These are phyloP conservation scores for Lithocarpus polystachyus DNA, from an alignment of 306 rosid species.

Conservation along the genomic window DNA sequence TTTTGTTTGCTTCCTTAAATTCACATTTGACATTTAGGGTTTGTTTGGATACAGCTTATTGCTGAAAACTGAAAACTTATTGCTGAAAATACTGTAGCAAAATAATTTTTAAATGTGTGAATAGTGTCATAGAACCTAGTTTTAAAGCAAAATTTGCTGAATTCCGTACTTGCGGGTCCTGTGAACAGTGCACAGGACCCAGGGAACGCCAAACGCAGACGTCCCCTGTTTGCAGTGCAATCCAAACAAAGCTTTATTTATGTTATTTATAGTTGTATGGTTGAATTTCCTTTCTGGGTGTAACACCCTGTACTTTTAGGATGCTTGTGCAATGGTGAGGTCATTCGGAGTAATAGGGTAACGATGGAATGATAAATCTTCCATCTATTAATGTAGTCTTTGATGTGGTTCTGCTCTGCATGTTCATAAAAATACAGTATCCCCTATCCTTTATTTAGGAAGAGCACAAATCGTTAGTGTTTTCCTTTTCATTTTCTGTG, in stretches of 20 bases:
- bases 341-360: slow-evolving; percentile 2
- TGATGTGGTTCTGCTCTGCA: slow-evolving; percentile 2
- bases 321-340: slow-evolving; percentile 11
- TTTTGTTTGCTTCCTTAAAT: not conserved
- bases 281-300: slow-evolving; percentile 11
- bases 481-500: not conserved
- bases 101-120: no score
- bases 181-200: no score
- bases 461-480: not conserved
- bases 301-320: slow-evolving; percentile 8
- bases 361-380: slow-evolving; percentile 1
- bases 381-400: slow-evolving; percentile 3
- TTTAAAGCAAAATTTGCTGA: no score
- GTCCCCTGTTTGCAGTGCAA: no score
- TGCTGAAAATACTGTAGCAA: no score
- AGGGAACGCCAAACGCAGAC: no score
- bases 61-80: no score
- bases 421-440: not conserved
- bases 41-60: no score
- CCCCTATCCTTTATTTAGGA: not conserved
- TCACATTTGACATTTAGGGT: not conserved
- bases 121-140: no score
- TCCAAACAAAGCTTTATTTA: no score
- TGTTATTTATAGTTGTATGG: not conserved
- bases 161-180: no score